phyloP scores from a whole-genome alignment of 257 asterid genomes.

The Avicennia marina region DNA sequence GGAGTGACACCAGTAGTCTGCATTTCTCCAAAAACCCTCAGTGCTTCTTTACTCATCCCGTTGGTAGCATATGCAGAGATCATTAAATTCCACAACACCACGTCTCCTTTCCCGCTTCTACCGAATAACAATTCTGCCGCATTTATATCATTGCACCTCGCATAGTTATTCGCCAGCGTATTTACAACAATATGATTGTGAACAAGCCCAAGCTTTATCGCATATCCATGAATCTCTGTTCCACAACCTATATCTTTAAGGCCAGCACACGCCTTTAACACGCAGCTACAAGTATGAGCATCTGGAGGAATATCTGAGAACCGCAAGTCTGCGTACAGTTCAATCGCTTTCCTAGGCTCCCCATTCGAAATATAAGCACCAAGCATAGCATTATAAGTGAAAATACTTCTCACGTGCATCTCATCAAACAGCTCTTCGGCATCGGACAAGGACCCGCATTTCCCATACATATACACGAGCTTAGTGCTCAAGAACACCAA shows the following conservation, averaged over 20 bases:
- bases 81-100: constrained; percentile 70
- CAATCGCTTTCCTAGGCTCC: constrained; percentile 41
- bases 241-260: constrained; percentile 37
- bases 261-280: constrained; percentile 55
- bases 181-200: constrained; percentile 46
- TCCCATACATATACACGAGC: constrained; percentile 61
- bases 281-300: constrained; percentile 52
- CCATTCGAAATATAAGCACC: constrained; percentile 61
- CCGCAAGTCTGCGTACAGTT: constrained; percentile 50
- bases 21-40: constrained; percentile 49
- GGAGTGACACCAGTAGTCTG: constrained; percentile 34
- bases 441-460: constrained; percentile 44
- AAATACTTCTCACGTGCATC: constrained; percentile 55
- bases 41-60: constrained; percentile 46
- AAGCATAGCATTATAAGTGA: constrained; percentile 75
- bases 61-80: constrained; percentile 45
- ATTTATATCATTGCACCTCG: constrained; percentile 44
- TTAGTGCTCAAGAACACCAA: constrained; percentile 58
- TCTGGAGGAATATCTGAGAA: constrained; percentile 38
- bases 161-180: constrained; percentile 55
- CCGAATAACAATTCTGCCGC: constrained; percentile 44
- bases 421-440: constrained; percentile 64
- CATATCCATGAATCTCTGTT: constrained; percentile 60
- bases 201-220: constrained; percentile 39
- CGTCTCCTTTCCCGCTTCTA: constrained; percentile 42